phyloP scores from a whole-genome alignment of 306 rosid species.

The Lathyrus aphaca region DNA sequence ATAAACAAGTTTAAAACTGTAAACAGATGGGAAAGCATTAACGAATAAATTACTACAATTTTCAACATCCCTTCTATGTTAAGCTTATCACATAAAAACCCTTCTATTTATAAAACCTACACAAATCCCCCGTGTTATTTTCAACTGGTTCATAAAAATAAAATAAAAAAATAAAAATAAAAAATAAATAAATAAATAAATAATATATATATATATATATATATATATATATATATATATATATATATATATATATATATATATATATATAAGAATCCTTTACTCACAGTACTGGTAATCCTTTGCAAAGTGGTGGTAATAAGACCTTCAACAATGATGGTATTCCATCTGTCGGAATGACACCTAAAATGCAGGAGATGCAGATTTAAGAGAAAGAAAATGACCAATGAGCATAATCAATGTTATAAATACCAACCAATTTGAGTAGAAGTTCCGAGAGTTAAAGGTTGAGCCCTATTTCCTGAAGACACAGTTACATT shows the following conservation, averaged over 20 bases:
- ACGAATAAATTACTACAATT: too few species aligned
- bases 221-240: too few species aligned
- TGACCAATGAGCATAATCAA: constrained; percentile 4
- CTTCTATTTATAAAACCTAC: too few species aligned
- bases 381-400: constrained; percentile 5
- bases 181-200: too few species aligned
- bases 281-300: constrained; percentile 82
- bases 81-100: too few species aligned
- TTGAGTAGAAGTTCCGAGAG: constrained; percentile 89
- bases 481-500: constrained; percentile 71
- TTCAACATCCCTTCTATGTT: too few species aligned
- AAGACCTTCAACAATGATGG: constrained; percentile 91
- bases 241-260: too few species aligned
- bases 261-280: constrained; percentile 9
- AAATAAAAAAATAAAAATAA: too few species aligned
- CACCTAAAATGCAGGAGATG: constrained; percentile 55
- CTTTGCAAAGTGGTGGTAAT: constrained; percentile 80
- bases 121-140: too few species aligned
- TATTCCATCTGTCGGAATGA: constrained; percentile 91
- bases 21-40: constrained; percentile 3
- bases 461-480: constrained; percentile 74
- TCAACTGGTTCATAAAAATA: too few species aligned
- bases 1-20: background rate
- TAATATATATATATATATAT: too few species aligned
- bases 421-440: constrained; percentile 68